Base-by-base conservation (phyloP, 768 basidiomycete species). In the Leucocoprinus sp. region DNA sequence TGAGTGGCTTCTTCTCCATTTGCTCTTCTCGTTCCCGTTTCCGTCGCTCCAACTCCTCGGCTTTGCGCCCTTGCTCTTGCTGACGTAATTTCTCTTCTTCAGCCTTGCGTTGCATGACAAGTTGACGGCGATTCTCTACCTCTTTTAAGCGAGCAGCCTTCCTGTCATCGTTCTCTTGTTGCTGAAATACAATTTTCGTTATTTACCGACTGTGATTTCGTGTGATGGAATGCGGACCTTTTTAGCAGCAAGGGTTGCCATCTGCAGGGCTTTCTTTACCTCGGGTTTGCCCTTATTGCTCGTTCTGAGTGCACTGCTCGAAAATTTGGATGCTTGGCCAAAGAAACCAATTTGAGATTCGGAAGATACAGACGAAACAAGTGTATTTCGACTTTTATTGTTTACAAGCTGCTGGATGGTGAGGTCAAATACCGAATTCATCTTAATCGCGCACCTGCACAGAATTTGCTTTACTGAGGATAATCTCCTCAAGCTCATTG, bases 111-210 rank as follows among this genome's bases (percentile, higher is more conserved):
- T 85, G 80, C 47, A 72, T 59, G 17, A 74, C 80, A 34, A 66
- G 76, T 55, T 80, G 84, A n/a, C 89, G 80, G 35, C 89, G 74
- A 37, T 74, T 72, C 53, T 93, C 92, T 79, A 87, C 87, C 48
- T 91, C 85, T 54, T 80, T 89, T 49, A 84, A 64, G 21, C 84
- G 71, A 8, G 74, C 66, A 1, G 73, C 76, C 62, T 87, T 90
- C 64, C 84, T 89, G 52, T 89, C 90, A 26, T 75, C 73, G 57
- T 89, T 86, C 53, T 86, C 88, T 69, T 93, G 87, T 72, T 93
- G 89, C 93, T 96, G 21, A 18, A 51, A 42, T 38, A 48, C 52
- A 45, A 19, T 23, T 33, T n/a, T n/a, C n/a, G n/a, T n/a, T 37
- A 18, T 47, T 27, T 35, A 31, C 36, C 4, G 44, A 37, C n/a